These are phyloP conservation scores for Tirmania nivea DNA, from an alignment of 495 filamentous ascomycete species.

Conservation along the genomic window DNA sequence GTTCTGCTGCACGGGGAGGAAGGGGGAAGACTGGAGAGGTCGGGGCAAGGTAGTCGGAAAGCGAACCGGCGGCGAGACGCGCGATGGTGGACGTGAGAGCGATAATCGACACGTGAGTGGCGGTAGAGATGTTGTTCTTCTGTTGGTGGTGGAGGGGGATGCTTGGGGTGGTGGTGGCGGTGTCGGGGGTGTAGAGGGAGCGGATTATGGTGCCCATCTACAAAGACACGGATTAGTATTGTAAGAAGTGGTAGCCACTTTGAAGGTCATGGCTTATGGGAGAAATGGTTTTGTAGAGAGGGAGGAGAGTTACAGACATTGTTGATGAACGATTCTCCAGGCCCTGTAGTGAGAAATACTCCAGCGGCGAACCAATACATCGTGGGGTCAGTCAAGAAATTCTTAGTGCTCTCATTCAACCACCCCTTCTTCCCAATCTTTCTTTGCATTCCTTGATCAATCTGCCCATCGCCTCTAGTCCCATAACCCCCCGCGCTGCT, in stretches of 20 bases:
- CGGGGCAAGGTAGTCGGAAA: constrained; percentile 77
- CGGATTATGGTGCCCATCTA: constrained; percentile 73
- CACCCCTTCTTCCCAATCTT: constrained; percentile 61
- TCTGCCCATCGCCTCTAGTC: constrained; percentile 17
- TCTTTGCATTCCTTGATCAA: constrained; percentile 26
- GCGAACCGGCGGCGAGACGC: constrained; percentile 60
- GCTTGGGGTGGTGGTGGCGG: constrained; percentile 9
- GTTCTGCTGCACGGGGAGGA: constrained; percentile 16
- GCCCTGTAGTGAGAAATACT: constrained; percentile 84
- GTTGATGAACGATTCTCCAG: constrained; percentile 92
- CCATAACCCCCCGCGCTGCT: constrained; percentile 3
- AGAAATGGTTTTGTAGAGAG: neutral
- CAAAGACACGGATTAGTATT: neutral
- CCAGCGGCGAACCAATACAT: constrained; percentile 90
- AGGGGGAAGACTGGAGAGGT: constrained; percentile 21
- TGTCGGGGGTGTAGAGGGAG: constrained; percentile 47
- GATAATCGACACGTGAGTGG: constrained; percentile 80
- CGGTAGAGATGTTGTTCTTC: constrained; percentile 34
- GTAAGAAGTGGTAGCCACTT: neutral
- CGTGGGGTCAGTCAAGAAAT: constrained; percentile 64
- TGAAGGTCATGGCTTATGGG: too few relatives aligned
- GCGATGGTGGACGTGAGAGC: constrained; percentile 77
- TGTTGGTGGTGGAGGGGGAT: constrained; percentile 16
- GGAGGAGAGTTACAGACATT: constrained; percentile 29
- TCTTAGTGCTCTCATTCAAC: constrained; percentile 64